Evolutionary conservation across 2,329 filamentous ascomycete species (phyloP).

Genomic region (Microdochium trichocladiopsis): DNA sequence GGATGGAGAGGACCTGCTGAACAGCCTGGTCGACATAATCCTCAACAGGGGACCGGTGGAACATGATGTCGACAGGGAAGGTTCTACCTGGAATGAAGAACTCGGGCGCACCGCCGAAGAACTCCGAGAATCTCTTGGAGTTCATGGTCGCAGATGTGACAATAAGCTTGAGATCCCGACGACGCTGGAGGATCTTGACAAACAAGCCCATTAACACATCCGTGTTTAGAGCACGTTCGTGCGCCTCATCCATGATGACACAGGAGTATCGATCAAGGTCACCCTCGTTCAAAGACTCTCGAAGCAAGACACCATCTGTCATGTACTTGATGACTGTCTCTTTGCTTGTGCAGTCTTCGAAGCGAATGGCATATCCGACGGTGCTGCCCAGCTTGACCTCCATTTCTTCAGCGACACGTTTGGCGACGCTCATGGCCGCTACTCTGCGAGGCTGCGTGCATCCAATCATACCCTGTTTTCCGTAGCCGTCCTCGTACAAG

Average conservation of each 20-base stretch:
- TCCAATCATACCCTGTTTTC: conserved; percentile 79
- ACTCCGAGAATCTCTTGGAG: conserved; percentile 88
- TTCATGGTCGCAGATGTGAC: conserved; percentile 99
- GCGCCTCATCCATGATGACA: conserved; percentile 99
- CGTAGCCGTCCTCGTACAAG: conserved; percentile 90
- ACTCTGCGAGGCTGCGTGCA: conserved; percentile 96
- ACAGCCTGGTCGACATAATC: conserved; percentile 97
- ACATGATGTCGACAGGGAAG: conserved; percentile 96
- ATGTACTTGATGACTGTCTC: conserved; percentile 98
- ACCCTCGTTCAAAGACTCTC: conserved; percentile 86
- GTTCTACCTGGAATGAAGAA: conserved; percentile 95
- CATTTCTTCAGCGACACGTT: conserved; percentile 98
- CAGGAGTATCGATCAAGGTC: conserved; percentile 95
- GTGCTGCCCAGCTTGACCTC: conserved; percentile 79
- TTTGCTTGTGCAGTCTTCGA: conserved; percentile 95
- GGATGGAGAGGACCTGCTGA: conserved; percentile 90
- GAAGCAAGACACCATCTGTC: conserved; percentile 91
- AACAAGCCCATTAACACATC: conserved; percentile 96
- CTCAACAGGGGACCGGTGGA: conserved; percentile 87
- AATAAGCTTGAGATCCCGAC: conserved; percentile 89
- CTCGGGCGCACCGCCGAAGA: conserved; percentile 92
- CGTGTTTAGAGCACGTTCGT: conserved; percentile 93
- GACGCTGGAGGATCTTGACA: conserved; percentile 88
- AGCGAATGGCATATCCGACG: conserved; percentile 95
- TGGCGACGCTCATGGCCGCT: conserved; percentile 97